Evolutionary conservation across 2,329 filamentous ascomycete genomes (phyloP).

Genomic region (Verticillium longisporum): DNA sequence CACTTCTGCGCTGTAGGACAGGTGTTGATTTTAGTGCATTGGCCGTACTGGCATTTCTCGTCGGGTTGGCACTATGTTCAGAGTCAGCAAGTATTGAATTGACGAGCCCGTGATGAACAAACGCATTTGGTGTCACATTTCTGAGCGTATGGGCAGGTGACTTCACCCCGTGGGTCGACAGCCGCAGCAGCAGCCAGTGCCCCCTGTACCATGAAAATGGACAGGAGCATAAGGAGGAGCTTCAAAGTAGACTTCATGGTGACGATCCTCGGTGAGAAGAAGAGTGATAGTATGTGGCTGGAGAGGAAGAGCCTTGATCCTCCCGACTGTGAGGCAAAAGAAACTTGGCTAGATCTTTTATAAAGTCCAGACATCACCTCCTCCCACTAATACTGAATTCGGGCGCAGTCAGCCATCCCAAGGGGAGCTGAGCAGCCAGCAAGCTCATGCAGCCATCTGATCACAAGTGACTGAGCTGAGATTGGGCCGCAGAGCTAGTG

Average conservation of each 20-base stretch:
- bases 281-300: background rate
- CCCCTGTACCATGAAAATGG: constrained; percentile 3
- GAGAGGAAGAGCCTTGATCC: background rate
- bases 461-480: background rate
- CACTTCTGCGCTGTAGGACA: background rate
- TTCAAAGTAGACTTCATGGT: constrained; percentile 1
- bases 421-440: background rate
- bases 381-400: background rate
- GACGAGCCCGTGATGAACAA: background rate
- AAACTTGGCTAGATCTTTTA: background rate
- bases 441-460: background rate
- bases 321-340: too few relatives aligned
- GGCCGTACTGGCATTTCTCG: background rate
- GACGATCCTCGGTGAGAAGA: background rate
- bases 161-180: background rate
- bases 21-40: background rate
- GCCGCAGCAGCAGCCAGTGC: background rate
- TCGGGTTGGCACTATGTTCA: background rate
- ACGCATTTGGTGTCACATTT: background rate
- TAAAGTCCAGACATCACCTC: background rate
- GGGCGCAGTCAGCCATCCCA: background rate
- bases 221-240: background rate
- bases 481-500: background rate
- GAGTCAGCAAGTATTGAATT: background rate
- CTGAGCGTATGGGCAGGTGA: background rate